Evolutionary conservation across 257 asterid species (phyloP).

Genomic region (Knoxia roxburghii): DNA sequence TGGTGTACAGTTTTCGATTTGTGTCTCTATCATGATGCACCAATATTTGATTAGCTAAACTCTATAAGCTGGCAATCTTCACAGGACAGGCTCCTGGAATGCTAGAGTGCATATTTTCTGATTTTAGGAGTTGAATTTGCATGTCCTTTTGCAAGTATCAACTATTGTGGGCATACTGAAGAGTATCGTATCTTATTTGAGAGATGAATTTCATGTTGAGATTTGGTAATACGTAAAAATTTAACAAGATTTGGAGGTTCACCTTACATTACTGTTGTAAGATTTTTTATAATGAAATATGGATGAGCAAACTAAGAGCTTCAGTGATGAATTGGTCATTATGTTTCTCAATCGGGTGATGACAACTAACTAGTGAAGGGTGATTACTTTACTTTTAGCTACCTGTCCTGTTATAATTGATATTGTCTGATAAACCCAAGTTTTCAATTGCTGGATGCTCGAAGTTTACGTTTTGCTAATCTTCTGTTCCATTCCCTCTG

Average conservation of each 20-base stretch:
- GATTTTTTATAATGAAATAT: constrained; percentile 4
- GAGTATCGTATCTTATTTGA: too few species aligned
- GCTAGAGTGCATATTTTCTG: neutral
- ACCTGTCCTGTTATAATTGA: neutral
- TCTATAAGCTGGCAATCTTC: neutral
- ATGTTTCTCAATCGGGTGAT: neutral
- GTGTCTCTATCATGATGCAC: neutral
- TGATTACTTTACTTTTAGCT: neutral
- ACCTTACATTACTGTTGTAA: neutral
- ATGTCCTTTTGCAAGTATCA: neutral
- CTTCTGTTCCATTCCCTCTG: constrained; percentile 13
- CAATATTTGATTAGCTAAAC: neutral
- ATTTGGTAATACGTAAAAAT: neutral
- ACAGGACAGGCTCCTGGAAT: neutral
- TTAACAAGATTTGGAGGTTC: neutral
- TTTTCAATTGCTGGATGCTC: neutral
- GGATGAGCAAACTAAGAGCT: neutral
- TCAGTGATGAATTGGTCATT: neutral
- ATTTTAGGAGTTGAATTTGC: neutral
- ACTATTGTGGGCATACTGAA: neutral
- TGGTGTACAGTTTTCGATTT: neutral
- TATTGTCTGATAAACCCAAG: neutral
- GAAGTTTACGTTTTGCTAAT: neutral
- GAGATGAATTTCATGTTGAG: neutral
- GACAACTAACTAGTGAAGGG: neutral